phyloP scores from a whole-genome alignment of 805 yeast genomes.

The Cyberlindnera sargentensis region DNA sequence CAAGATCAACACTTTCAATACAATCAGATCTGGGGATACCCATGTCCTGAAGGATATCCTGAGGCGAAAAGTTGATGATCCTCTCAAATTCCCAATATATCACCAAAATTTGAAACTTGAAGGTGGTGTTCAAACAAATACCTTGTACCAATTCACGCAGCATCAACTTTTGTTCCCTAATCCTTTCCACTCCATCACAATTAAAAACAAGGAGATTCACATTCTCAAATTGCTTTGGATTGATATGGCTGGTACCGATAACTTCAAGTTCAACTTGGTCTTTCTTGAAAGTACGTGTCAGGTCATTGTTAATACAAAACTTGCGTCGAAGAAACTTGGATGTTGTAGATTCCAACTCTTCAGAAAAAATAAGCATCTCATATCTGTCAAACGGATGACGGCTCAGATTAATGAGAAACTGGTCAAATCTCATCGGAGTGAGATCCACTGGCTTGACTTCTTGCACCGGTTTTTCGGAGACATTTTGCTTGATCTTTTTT shows the following conservation, averaged over 20 bases:
- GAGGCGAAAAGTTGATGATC: slow-evolving; percentile 21
- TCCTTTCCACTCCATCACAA: slow-evolving; percentile 28
- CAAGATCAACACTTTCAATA: slow-evolving; percentile 24
- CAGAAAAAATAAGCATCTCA: slow-evolving; percentile 12
- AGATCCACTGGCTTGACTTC: slow-evolving; percentile 14
- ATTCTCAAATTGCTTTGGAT: slow-evolving; percentile 22
- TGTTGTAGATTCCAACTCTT: slow-evolving; percentile 23
- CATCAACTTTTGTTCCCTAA: slow-evolving; percentile 23
- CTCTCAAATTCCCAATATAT: slow-evolving; percentile 34
- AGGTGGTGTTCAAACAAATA: slow-evolving; percentile 27
- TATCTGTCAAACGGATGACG: slow-evolving; percentile 2
- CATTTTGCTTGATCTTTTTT: slow-evolving; percentile 7
- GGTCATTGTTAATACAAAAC: slow-evolving; percentile 16
- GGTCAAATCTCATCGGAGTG: slow-evolving; percentile 17
- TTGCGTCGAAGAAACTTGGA: slow-evolving; percentile 28
- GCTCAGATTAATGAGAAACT: slow-evolving; percentile 11
- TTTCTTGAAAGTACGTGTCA: slow-evolving; percentile 1
- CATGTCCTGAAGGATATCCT: slow-evolving; percentile 27
- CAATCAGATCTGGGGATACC: slow-evolving; percentile 21
- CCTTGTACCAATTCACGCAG: slow-evolving; percentile 30
- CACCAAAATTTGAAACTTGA: slow-evolving; percentile 27
- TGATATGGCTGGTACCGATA: slow-evolving; percentile 19
- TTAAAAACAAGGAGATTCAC: slow-evolving; percentile 31
- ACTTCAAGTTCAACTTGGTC: slow-evolving; percentile 14
- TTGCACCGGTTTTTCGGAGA: slow-evolving; percentile 2